Evolutionary conservation across 1,284 basidiomycete genomes (phyloP).

Genomic region (Leccinum pachyderme): DNA sequence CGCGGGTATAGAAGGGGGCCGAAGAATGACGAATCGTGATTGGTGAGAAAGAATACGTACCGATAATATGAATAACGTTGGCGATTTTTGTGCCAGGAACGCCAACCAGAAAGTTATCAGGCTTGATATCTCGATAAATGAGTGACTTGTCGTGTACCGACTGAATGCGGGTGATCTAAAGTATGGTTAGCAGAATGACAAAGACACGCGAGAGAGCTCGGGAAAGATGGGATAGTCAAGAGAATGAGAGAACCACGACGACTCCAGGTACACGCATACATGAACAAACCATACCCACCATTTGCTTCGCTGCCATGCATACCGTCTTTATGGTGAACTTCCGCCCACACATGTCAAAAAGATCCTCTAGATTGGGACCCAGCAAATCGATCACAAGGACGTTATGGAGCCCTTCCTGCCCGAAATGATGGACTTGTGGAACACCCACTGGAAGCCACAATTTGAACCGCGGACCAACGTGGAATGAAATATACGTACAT

Average conservation of each 20-base stretch:
- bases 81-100: slow-evolving; percentile 90
- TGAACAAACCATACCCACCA: slow-evolving; percentile 57
- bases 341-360: slow-evolving; percentile 98
- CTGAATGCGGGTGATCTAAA: slow-evolving; percentile 92
- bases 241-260: background rate
- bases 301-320: slow-evolving; percentile 98
- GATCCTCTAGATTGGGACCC: slow-evolving; percentile 93
- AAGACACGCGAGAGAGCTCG: background rate
- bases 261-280: slow-evolving; percentile 4
- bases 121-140: slow-evolving; percentile 99
- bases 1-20: background rate
- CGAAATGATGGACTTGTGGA: slow-evolving; percentile 98
- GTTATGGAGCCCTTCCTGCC: slow-evolving; percentile 97
- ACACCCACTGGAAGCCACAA: slow-evolving; percentile 67
- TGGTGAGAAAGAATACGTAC: slow-evolving; percentile 39
- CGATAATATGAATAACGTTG: slow-evolving; percentile 90
- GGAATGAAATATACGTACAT: slow-evolving; percentile 53
- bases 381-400: slow-evolving; percentile 96
- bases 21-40: slow-evolving; percentile 1
- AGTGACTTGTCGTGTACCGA: slow-evolving; percentile 98
- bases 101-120: slow-evolving; percentile 98
- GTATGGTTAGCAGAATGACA: slow-evolving; percentile 9
- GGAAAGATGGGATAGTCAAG: background rate
- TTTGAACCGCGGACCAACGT: slow-evolving; percentile 16
- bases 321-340: slow-evolving; percentile 98